A percentile compares a stretch with the other conserved stretches of the same genome.
Evolutionary conservation across 2,329 filamentous ascomycete species (phyloP).

Genomic region (Talaromyces verruculosus): DNA sequence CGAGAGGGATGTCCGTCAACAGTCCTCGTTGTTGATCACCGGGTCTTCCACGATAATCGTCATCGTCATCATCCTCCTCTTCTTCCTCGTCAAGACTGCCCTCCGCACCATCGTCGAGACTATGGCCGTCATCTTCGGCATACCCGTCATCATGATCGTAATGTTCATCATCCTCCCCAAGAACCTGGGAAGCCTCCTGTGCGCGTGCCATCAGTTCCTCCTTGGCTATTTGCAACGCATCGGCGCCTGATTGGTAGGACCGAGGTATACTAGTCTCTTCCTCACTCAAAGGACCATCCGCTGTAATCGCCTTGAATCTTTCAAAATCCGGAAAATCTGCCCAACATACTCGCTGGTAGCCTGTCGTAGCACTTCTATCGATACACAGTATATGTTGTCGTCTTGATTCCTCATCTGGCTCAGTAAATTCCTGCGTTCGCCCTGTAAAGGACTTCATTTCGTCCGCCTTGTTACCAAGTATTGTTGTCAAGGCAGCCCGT

Average conservation of each 20-base stretch:
- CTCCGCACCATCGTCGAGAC: constrained; percentile 43
- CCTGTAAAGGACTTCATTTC: constrained; percentile 46
- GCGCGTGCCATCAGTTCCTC: constrained; percentile 52
- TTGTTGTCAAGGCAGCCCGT: constrained; percentile 44
- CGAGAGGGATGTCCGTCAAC: constrained; percentile 89
- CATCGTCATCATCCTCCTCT: constrained; percentile 55
- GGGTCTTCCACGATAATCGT: constrained; percentile 53
- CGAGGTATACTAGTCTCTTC: constrained; percentile 50
- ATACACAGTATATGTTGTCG: constrained; percentile 46
- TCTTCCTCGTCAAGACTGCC: constrained; percentile 47
- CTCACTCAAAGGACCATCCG: constrained; percentile 43
- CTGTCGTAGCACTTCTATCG: constrained; percentile 41
- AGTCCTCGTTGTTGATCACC: constrained; percentile 67
- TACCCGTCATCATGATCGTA: constrained; percentile 44
- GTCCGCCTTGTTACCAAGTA: constrained; percentile 47
- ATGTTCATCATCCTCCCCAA: constrained; percentile 42
- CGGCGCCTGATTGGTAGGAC: constrained; percentile 49
- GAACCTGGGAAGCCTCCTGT: constrained; percentile 46
- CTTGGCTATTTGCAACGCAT: constrained; percentile 53
- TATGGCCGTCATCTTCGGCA: constrained; percentile 44
- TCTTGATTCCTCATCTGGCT: constrained; percentile 38
- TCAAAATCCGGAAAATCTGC: constrained; percentile 46
- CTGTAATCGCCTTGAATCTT: constrained; percentile 41
- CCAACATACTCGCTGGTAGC: constrained; percentile 45
- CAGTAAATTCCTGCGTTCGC: constrained; percentile 38